Evolutionary conservation across 768 basidiomycete species (phyloP), one percentile per base, ranked within the genome.

Genomic region (Tulasnella sp.): DNA sequence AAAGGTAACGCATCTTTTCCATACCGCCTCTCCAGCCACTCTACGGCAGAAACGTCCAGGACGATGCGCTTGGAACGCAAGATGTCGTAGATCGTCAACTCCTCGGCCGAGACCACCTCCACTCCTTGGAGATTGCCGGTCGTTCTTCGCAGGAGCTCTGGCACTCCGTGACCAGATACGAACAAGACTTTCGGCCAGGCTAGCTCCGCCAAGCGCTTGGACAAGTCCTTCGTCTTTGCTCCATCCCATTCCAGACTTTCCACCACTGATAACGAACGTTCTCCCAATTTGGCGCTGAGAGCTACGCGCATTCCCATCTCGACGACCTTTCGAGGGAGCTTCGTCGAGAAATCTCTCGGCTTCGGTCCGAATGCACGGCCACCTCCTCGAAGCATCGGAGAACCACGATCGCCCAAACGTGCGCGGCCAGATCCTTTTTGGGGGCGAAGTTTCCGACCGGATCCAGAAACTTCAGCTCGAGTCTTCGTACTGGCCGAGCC

Each of bases 361-460:
- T 93, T 91, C 0, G 94, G 94, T 38, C 95, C 95, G 78, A 95
- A 96, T 7, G 94, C 94, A 52, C 92, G 88, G 79, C 97, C 97
- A 83, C 97, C 97, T 40, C 97, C 97, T 39, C 91, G 87, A 74
- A 91, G 88, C 87, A 94, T 93, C 1, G 94, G 94, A 82, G 89
- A 92, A 80, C 94, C 93, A 1, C 86, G 89, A 80, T 96, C 94
- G 68, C 96, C 97, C 12, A 97, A 85, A 81, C 97, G 93, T 12
- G 97, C 97, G 79, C 83, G 86, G 77, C 97, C 97, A 19, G 89
- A 88, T 11, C 97, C 97, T 83, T 99, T 99, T 83, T 99, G 97
- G 7, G 87, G 90, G 49, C 91, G 89, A 76, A 99, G 89, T 85
- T 99, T 99, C 80, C 87, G 85, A 11, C 94, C 94, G 1, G 95